Evolutionary conservation across 2,329 filamentous ascomycete species (phyloP).

Genomic region (Fusarium stilboides): DNA sequence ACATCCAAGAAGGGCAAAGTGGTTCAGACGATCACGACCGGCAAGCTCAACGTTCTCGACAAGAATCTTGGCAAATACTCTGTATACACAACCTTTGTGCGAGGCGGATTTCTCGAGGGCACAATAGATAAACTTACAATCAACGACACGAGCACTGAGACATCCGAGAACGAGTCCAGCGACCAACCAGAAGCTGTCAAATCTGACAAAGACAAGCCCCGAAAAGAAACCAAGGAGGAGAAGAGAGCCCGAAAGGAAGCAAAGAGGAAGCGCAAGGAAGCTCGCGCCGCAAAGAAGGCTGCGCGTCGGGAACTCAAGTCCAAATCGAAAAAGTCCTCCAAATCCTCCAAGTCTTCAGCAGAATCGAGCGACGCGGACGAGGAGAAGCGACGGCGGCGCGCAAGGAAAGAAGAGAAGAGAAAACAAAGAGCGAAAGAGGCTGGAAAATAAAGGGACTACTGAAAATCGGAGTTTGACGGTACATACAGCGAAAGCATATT

Average conservation of each 20-base stretch:
- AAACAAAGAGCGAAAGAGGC: conserved; percentile 50
- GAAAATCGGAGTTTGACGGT: conserved; percentile 25
- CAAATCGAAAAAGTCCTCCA: conserved; percentile 48
- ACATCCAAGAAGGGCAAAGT: conserved; percentile 70
- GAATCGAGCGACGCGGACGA: conserved; percentile 55
- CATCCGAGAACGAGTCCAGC: conserved; percentile 47
- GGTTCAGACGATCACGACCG: conserved; percentile 68
- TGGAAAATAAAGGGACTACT: conserved; percentile 29
- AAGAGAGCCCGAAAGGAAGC: conserved; percentile 56
- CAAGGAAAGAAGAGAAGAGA: conserved; percentile 60
- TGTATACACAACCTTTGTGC: conserved; percentile 88
- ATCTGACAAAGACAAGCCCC: conserved; percentile 30
- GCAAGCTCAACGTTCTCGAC: conserved; percentile 70
- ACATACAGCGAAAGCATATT: conserved; percentile 41
- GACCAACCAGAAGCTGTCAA: conserved; percentile 52
- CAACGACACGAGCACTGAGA: conserved; percentile 49
- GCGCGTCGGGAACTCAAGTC: conserved; percentile 45
- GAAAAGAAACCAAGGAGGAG: conserved; percentile 62
- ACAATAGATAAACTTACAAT: conserved; percentile 65
- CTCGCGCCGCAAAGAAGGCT: conserved; percentile 43
- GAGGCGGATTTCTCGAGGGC: conserved; percentile 82
- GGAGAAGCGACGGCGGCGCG: conserved; percentile 63
- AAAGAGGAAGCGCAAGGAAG: conserved; percentile 52
- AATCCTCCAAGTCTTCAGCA: conserved; percentile 49
- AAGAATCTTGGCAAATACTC: conserved; percentile 71